Base-by-base conservation (phyloP, 371 early-diverging fungal species). In the Mortierella sp. region DNA sequence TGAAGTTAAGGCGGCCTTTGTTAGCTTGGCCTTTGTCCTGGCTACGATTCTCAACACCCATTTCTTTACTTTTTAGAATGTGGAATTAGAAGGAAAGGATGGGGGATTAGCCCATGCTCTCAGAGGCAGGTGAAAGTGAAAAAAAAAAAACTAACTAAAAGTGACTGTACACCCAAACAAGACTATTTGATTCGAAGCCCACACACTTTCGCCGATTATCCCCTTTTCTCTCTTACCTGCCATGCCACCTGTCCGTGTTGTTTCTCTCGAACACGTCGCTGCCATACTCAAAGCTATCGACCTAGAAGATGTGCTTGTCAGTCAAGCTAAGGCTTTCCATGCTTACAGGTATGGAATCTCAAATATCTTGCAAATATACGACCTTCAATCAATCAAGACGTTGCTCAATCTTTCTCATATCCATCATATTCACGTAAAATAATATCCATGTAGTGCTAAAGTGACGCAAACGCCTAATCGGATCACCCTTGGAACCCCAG, bases 381-480 rank as follows among this genome's bases (percentile, higher is more conserved):
- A 10, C 43, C 43, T 36, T 36, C 10, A 45, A 45, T 45, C 45
- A 45, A 45, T 16, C 38, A 38, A 11, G 6, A 7, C 40, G 21
- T 60, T 19, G 36, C 24, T n/a, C 53, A 8, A 22, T 10, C n/a
- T 6, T 28, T 62, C 3, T 55, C 33, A 47, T 63, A 4, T 48
- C 10, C 43, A 41, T 24, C n/a, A 19, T 60, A 33, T 43, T 36
- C 28, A 19, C 33, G 9, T 11, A 5, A 58, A 45, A 57, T 4
- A 57, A 57, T 16, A 11, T 10, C 43, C 2, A 62, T 28, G 0
- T 40, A 78, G 70, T 28, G 67, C 28, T 24, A 83, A 76, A 53
- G 48, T 77, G 63, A 88, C 86, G 9, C 90, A 91, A 65, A 86
- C 89, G 1, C 91, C 91, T 33, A 85, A 86, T 33, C 81, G 91